Conservation (phyloP, 495 filamentous ascomycete species). For the Trichoderma orchidacearum region DNA sequence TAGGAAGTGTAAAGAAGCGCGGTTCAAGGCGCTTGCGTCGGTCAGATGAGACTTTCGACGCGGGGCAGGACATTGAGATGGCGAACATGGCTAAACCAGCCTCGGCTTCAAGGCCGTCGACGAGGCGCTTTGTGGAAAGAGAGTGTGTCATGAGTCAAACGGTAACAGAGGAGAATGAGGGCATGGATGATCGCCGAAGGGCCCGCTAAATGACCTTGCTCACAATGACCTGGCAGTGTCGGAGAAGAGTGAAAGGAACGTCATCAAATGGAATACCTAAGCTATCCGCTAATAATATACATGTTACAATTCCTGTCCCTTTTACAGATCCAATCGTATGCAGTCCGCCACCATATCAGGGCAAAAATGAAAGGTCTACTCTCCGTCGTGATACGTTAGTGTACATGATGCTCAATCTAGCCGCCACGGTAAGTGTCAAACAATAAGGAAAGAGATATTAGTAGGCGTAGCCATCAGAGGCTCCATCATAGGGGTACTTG, state of each 20-base stretch:
- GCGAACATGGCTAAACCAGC: not conserved
- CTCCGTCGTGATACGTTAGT: not conserved
- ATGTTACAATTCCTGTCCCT: not conserved
- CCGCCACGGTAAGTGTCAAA: not conserved
- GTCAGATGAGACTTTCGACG: not conserved
- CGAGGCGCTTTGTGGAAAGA: constrained; percentile 10
- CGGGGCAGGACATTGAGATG: constrained; percentile 8
- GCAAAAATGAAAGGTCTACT: not conserved
- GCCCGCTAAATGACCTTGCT: constrained; percentile 7
- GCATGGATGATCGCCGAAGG: constrained; percentile 6
- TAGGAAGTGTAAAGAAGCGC: constrained; percentile 17
- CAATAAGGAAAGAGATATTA: not conserved
- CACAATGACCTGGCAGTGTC: constrained; percentile 7
- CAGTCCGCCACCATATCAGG: not conserved
- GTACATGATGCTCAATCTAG: not conserved
- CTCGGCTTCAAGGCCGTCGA: constrained; percentile 1
- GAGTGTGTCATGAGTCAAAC: constrained; percentile 20
- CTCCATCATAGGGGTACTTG: too few relatives aligned
- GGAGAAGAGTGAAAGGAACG: not conserved
- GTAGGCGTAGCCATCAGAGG: too few relatives aligned
- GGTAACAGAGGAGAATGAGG: constrained; percentile 11
- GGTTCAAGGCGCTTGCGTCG: constrained; percentile 5
- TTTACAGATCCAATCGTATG: not conserved
- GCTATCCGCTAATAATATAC: not conserved
- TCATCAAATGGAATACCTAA: not conserved